Percentiles rank a stretch among this genome's conserved stretches.
phyloP scores from a whole-genome alignment of 768 basidiomycete species.

The Boletus rex-veris region DNA sequence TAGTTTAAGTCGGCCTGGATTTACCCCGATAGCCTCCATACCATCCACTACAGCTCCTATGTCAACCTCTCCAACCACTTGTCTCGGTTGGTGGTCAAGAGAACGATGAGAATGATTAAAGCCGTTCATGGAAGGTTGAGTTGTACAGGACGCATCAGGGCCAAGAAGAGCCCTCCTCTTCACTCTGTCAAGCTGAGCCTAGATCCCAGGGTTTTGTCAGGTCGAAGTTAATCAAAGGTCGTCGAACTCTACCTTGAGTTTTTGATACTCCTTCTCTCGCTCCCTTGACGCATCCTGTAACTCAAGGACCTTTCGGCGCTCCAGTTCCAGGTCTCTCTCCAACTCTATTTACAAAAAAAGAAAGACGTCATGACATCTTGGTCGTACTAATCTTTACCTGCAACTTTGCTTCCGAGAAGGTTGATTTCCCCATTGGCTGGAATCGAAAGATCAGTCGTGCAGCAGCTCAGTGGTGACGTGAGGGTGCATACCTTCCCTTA shows the following conservation, averaged over 20 bases:
- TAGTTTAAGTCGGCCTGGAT: background rate
- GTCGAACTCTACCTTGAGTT: slow-evolving; percentile 58
- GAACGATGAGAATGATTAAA: slow-evolving; percentile 16
- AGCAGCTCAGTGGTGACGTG: background rate
- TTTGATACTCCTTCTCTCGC: slow-evolving; percentile 83
- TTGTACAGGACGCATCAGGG: slow-evolving; percentile 23
- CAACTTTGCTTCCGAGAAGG: slow-evolving; percentile 64
- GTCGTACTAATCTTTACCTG: slow-evolving; percentile 40
- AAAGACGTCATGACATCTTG: background rate
- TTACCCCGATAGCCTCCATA: slow-evolving; percentile 64
- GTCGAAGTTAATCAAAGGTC: background rate
- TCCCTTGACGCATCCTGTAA: slow-evolving; percentile 72
- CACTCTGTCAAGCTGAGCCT: slow-evolving; percentile 79
- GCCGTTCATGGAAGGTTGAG: slow-evolving; percentile 17
- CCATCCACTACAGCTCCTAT: slow-evolving; percentile 56
- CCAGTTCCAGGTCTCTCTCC: slow-evolving; percentile 76
- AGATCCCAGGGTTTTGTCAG: background rate
- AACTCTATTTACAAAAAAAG: slow-evolving; percentile 46
- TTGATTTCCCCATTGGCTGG: slow-evolving; percentile 75
- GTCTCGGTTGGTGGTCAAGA: slow-evolving; percentile 19
- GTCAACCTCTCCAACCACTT: slow-evolving; percentile 34
- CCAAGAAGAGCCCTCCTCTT: slow-evolving; percentile 77
- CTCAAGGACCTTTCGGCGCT: slow-evolving; percentile 70
- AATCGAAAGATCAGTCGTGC: background rate
- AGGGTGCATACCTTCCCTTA: slow-evolving; percentile 64